Base-by-base conservation (phyloP, 805 yeast species). In the Metschnikowia bowlesiae region DNA sequence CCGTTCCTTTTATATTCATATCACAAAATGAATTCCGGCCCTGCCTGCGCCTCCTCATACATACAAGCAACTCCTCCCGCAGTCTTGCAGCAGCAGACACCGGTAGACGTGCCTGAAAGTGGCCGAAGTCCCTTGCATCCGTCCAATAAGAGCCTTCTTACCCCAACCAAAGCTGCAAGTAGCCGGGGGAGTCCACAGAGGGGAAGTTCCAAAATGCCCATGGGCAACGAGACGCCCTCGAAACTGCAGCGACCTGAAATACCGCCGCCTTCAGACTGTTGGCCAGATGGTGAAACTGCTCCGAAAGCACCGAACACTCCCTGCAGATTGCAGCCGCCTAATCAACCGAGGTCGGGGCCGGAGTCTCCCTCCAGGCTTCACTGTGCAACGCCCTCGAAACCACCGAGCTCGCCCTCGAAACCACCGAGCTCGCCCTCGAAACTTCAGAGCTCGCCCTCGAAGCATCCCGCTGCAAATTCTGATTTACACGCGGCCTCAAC, bases 11-110 rank as follows among this genome's bases (percentile, higher is more conserved):
- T 33, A 42, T 42, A 42, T 32, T 31, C 32, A 22, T n/a, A 22
- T 13, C 45, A 42, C 45, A 42, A 32, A 32, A 42, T 42, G 45
- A 42, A 14, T 42, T 33, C 45, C 38, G 38, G 45, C 30, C 38
- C 30, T 26, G 45, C 45, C 31, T 42, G 45, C 38, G 37, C 37
- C 28, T 33, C 45, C 6, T 22, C 22, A 22, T 42, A 33, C 31
- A 42, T 14, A 42, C 37, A 41, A 13, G 8, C 41, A n/a, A 26
- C 26, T 16, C 14, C 45, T 7, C 45, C 35, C 46, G 46, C 46
- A 34, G 28, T 28, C 39, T 44, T 44, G 46, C 39, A 44, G 33
- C 46, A 43, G 16, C 46, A 28, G 28, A 29, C 33, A 9, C 31
- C 39, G 32, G 29, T 28, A n/a, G 31, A 26, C 29, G 33, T 44